Evolutionary conservation across 495 filamentous ascomycete species (phyloP).

Genomic region (Clavariopsis aquatica): DNA sequence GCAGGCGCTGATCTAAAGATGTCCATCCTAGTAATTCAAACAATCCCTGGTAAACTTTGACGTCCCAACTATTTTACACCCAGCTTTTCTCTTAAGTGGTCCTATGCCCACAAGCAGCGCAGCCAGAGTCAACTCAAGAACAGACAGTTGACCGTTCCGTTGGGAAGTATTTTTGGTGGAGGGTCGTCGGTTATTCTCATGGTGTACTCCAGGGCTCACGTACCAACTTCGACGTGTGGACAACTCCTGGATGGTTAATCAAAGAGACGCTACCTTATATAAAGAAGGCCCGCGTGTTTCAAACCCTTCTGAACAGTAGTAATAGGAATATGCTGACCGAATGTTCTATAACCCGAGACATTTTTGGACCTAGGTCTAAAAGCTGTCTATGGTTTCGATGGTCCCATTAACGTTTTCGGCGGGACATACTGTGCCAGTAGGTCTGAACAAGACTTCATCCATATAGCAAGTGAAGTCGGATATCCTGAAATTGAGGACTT

Average conservation of each 20-base stretch:
- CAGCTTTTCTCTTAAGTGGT: conserved; percentile 45
- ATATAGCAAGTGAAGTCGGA: conserved; percentile 49
- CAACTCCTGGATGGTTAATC: conserved; percentile 53
- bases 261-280: conserved; percentile 53
- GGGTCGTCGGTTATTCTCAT: conserved; percentile 63
- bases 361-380: conserved; percentile 50
- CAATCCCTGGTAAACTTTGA: conserved; percentile 53
- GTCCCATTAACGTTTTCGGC: conserved; percentile 53
- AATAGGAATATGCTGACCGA: background rate
- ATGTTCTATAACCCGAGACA: conserved; percentile 45
- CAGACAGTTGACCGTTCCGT: conserved; percentile 52
- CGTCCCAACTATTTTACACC: conserved; percentile 49
- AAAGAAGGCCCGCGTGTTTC: conserved; percentile 52
- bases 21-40: conserved; percentile 57
- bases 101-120: conserved; percentile 44
- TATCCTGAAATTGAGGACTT: conserved; percentile 49
- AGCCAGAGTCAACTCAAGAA: conserved; percentile 49
- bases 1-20: conserved; percentile 53
- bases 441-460: conserved; percentile 46
- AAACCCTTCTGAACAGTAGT: background rate
- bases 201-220: conserved; percentile 44
- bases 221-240: conserved; percentile 54
- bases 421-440: conserved; percentile 40
- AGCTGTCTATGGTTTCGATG: conserved; percentile 51
- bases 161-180: conserved; percentile 59